Conservation (phyloP, 768 basidiomycete genomes). For the Paxillus ammoniavirescens region DNA sequence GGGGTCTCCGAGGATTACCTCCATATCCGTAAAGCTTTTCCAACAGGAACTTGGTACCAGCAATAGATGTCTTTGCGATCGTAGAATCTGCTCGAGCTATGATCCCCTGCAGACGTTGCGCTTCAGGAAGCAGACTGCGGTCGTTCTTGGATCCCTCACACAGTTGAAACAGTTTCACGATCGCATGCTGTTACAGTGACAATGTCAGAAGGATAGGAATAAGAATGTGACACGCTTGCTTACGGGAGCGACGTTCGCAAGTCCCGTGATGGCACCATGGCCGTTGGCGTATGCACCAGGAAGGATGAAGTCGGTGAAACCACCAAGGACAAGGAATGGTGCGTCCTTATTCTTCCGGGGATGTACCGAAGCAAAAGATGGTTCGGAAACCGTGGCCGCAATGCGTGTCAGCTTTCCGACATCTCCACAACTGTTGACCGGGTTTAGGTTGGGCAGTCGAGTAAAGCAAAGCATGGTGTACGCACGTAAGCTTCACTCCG, state of each 20-base stretch:
- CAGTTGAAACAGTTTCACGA: conserved; percentile 61
- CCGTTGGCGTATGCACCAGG: conserved; percentile 71
- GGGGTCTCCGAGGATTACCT: conserved; percentile 73
- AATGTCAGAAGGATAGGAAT: conserved; percentile 1
- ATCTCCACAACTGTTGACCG: conserved; percentile 68
- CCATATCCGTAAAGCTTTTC: conserved; percentile 80
- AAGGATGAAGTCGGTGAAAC: conserved; percentile 80
- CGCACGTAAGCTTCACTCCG: conserved; percentile 89
- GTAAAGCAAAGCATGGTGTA: conserved; percentile 10
- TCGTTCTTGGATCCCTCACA: conserved; percentile 55
- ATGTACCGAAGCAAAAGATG: conserved; percentile 52
- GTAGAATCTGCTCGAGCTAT: conserved; percentile 80
- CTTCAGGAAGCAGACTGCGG: conserved; percentile 58
- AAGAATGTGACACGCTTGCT: conserved; percentile 16
- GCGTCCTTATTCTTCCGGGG: conserved; percentile 67
- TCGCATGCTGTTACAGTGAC: conserved; percentile 45
- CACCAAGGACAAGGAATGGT: conserved; percentile 84
- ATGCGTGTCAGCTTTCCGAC: conserved; percentile 91
- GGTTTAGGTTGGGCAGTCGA: conserved; percentile 4
- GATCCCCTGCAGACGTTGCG: conserved; percentile 75
- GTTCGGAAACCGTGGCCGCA: conserved; percentile 59
- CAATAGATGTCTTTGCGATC: conserved; percentile 70
- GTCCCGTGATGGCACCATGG: conserved; percentile 89
- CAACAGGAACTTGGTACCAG: conserved; percentile 82
- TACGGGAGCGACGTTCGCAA: conserved; percentile 82